phyloP scores from a whole-genome alignment of 2,329 filamentous ascomycete species.

The Diplocarpon rosae region DNA sequence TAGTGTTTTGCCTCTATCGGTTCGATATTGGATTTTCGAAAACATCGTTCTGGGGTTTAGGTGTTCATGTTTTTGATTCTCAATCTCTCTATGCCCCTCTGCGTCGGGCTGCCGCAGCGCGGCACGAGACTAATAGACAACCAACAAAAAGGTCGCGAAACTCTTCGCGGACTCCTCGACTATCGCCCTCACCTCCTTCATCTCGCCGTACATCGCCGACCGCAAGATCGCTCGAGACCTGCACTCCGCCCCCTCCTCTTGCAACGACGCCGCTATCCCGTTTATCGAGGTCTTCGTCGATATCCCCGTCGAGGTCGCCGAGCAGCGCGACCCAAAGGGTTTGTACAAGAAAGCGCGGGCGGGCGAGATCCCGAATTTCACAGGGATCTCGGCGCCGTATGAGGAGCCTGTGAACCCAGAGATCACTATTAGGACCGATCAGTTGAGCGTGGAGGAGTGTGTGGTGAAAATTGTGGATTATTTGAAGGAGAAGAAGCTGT shows the following conservation, averaged over 20 bases:
- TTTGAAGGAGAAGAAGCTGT: slow-evolving; percentile 57
- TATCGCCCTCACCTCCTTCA: slow-evolving; percentile 90
- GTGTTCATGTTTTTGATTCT: no score
- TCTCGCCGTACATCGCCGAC: slow-evolving; percentile 87
- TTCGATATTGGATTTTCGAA: no score
- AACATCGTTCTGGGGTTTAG: no score
- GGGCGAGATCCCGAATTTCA: slow-evolving; percentile 95
- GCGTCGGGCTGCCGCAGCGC: no score
- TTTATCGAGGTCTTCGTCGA: slow-evolving; percentile 95
- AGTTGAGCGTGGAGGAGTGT: slow-evolving; percentile 78
- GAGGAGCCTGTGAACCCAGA: slow-evolving; percentile 80
- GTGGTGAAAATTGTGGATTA: slow-evolving; percentile 77
- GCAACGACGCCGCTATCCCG: slow-evolving; percentile 53
- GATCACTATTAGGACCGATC: slow-evolving; percentile 73
- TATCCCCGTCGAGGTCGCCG: slow-evolving; percentile 80
- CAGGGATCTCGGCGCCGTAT: slow-evolving; percentile 88
- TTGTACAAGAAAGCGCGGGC: slow-evolving; percentile 93
- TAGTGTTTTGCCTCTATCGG: no score
- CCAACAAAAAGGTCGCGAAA: slow-evolving; percentile 60
- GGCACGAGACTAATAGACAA: neutral
- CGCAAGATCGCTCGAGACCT: slow-evolving; percentile 70
- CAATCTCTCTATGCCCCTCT: no score
- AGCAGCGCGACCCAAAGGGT: slow-evolving; percentile 93
- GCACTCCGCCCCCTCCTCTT: slow-evolving; percentile 50
- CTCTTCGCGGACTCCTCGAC: slow-evolving; percentile 86